Evolutionary conservation across 169 alveolate genomes (phyloP).

Genomic region (Plasmodium knowlesi): DNA sequence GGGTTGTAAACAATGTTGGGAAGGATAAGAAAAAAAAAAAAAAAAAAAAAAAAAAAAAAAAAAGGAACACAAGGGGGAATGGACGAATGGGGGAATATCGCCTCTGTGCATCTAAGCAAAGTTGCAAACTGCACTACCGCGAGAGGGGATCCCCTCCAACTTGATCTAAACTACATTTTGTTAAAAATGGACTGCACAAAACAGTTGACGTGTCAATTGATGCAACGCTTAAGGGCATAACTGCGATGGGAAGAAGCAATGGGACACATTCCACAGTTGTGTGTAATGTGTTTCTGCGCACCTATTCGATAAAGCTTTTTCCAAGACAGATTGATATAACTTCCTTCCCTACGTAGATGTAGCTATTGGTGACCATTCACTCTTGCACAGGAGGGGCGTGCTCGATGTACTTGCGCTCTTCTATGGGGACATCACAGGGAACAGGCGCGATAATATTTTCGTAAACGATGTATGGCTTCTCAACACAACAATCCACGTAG

Average conservation of each 20-base stretch:
- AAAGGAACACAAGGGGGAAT: neutral
- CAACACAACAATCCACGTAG: slow-evolving; percentile 81
- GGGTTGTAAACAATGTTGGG: neutral
- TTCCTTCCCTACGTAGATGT: neutral
- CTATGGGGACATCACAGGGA: slow-evolving; percentile 78
- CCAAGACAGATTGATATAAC: neutral
- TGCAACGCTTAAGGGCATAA: neutral
- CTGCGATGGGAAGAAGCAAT: neutral
- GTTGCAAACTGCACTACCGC: neutral
- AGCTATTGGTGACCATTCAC: neutral
- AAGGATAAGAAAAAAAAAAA: neutral
- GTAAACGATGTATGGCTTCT: slow-evolving; percentile 79
- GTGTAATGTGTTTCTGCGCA: neutral
- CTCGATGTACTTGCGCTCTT: slow-evolving; percentile 35
- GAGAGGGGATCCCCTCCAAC: neutral
- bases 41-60: neutral
- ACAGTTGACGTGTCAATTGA: neutral
- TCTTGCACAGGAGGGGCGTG: slow-evolving; percentile 37
- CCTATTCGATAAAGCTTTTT: neutral
- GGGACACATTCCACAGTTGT: neutral
- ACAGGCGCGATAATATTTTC: slow-evolving; percentile 78
- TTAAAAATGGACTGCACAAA: neutral
- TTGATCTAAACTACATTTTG: neutral
- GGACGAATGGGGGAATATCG: neutral
- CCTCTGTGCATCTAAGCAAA: neutral